Conservation (phyloP, 2,329 filamentous ascomycete genomes). For the Cryphonectria naterciae region DNA sequence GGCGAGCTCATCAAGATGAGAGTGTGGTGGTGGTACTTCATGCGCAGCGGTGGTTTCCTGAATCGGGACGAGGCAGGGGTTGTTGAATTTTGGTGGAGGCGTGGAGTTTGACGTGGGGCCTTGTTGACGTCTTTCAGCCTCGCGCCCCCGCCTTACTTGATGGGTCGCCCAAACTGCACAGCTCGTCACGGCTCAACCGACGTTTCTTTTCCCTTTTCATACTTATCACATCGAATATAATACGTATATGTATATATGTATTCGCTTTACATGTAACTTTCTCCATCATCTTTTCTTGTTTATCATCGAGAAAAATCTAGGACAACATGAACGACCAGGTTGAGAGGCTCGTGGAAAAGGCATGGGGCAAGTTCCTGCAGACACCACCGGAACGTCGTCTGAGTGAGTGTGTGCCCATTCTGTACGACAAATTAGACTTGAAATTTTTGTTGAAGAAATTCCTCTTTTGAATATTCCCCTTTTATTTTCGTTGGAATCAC, state of each 20-base stretch:
- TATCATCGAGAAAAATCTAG: neutral
- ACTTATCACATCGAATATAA: neutral
- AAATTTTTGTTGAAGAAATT: neutral
- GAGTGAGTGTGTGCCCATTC: conserved; percentile 45
- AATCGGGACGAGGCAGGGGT: conserved; percentile 9
- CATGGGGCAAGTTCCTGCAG: conserved; percentile 64
- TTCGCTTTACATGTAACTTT: neutral
- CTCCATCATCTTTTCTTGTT: neutral
- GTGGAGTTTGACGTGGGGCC: neutral
- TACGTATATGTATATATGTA: neutral
- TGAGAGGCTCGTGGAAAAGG: conserved; percentile 69
- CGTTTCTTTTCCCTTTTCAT: neutral
- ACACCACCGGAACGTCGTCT: conserved; percentile 53
- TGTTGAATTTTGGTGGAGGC: conserved; percentile 17
- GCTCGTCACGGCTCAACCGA: neutral
- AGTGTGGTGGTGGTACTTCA: too few relatives aligned
- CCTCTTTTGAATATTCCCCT: neutral
- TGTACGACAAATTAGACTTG: neutral
- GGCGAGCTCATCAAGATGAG: neutral
- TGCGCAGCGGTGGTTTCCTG: neutral
- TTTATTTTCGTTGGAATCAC: neutral
- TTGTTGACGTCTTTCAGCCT: conserved; percentile 6
- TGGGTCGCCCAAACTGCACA: neutral
- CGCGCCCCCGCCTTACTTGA: neutral
- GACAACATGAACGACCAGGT: conserved; percentile 77